Conservation (phyloP, 1,139 yeast genomes). For the Yamadazyma epiphylla region DNA sequence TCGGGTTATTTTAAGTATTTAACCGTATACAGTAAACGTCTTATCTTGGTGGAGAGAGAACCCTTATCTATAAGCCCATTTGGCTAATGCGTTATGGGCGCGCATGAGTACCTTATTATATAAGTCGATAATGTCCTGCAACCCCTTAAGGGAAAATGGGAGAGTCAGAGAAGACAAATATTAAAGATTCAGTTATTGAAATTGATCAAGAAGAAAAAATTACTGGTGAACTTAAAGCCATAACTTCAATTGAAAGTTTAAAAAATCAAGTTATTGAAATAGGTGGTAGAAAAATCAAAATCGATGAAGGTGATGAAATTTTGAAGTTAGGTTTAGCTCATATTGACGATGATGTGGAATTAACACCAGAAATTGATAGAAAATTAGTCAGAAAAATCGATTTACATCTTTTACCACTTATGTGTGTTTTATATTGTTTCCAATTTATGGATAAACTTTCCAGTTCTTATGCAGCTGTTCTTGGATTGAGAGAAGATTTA, state of each 20-base stretch:
- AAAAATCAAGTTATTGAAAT: conserved; percentile 5
- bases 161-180: no score
- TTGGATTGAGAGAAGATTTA: conserved; percentile 50
- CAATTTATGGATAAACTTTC: conserved; percentile 68
- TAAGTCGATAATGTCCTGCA: no score
- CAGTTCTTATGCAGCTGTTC: conserved; percentile 55
- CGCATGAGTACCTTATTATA: no score
- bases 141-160: no score
- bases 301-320: conserved; percentile 30
- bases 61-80: no score
- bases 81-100: no score
- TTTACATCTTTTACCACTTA: conserved; percentile 47
- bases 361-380: conserved; percentile 15
- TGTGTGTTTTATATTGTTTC: conserved; percentile 51
- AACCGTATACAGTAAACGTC: no score
- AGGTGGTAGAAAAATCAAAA: conserved; percentile 9
- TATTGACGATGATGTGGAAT: conserved; percentile 12
- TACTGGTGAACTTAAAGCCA: no score
- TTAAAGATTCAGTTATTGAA: no score
- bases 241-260: conserved; percentile 6
- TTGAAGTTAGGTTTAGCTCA: conserved; percentile 22
- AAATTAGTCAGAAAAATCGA: conserved; percentile 46
- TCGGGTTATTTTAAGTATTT: no score
- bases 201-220: no score
- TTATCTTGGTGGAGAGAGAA: no score